Conservation (phyloP, 2,329 filamentous ascomycete species). For the Ceratocystis albifundus region DNA sequence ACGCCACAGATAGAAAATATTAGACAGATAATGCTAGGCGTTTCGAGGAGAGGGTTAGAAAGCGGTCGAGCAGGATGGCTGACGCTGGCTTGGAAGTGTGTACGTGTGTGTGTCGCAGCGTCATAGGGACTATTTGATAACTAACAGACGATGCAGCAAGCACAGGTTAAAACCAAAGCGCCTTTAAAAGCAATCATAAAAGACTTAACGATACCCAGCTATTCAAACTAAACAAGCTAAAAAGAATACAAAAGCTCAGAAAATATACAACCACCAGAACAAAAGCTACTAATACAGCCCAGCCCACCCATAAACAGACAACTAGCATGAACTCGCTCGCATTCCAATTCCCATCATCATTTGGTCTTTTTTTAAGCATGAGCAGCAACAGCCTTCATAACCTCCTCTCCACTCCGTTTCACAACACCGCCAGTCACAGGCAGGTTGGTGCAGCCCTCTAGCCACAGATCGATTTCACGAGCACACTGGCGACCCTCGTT, state of each 20-base stretch:
- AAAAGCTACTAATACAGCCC: constrained; percentile 6
- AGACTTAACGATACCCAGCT: not conserved
- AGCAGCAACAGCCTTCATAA: constrained; percentile 36
- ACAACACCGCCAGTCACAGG: constrained; percentile 90
- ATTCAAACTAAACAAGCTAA: not conserved
- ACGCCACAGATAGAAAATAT: too few relatives aligned
- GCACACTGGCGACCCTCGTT: constrained; percentile 92
- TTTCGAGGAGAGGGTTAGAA: too few relatives aligned
- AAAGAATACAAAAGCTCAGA: constrained; percentile 6
- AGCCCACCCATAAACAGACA: not conserved
- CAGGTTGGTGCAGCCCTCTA: constrained; percentile 66
- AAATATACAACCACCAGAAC: not conserved
- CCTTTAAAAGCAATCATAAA: too few relatives aligned
- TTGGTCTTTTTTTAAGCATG: constrained; percentile 23
- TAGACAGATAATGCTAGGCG: too few relatives aligned
- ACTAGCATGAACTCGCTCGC: not conserved
- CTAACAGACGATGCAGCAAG: too few relatives aligned
- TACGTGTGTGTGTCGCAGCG: too few relatives aligned
- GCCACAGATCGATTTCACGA: constrained; percentile 80
- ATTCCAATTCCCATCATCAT: not conserved
- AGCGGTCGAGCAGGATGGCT: too few relatives aligned
- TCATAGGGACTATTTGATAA: too few relatives aligned
- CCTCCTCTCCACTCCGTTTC: constrained; percentile 66
- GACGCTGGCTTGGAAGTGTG: too few relatives aligned
- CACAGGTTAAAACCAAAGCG: too few relatives aligned